Evolutionary conservation across 768 basidiomycete species (phyloP).

Genomic region (Calocybe gangraenosa): DNA sequence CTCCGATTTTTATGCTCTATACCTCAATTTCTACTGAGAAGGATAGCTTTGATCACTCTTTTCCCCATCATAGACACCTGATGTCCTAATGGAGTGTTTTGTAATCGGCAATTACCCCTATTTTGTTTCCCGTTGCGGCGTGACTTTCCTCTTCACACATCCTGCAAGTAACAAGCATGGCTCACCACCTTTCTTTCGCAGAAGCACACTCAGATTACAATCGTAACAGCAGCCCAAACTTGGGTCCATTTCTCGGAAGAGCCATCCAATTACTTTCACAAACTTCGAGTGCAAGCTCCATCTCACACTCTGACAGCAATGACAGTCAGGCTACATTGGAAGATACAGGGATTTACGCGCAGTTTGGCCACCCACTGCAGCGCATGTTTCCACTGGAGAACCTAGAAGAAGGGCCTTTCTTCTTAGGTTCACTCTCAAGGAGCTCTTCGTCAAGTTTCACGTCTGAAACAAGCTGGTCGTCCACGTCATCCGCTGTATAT

Average conservation of each 20-base stretch:
- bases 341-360: slow-evolving; percentile 16
- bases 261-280: no score
- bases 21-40: no score
- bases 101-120: slow-evolving; percentile 3
- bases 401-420: slow-evolving; percentile 19
- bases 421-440: slow-evolving; percentile 17
- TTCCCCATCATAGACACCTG: slow-evolving; percentile 11
- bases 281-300: slow-evolving; percentile 3
- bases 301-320: slow-evolving; percentile 19
- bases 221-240: no score
- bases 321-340: slow-evolving; percentile 30
- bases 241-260: no score
- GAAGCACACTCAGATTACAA: no score
- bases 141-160: no score
- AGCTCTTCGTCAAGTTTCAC: slow-evolving; percentile 15
- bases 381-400: slow-evolving; percentile 28
- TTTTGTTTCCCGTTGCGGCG: background rate
- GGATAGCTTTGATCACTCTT: no score
- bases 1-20: no score
- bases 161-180: no score
- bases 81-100: slow-evolving; percentile 2
- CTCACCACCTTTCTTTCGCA: no score
- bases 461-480: slow-evolving; percentile 24
- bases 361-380: slow-evolving; percentile 30
- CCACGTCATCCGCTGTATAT: slow-evolving; percentile 25